phyloP scores from a whole-genome alignment of 2,329 filamentous ascomycete genomes.

The Nannizziopsis barbatae region DNA sequence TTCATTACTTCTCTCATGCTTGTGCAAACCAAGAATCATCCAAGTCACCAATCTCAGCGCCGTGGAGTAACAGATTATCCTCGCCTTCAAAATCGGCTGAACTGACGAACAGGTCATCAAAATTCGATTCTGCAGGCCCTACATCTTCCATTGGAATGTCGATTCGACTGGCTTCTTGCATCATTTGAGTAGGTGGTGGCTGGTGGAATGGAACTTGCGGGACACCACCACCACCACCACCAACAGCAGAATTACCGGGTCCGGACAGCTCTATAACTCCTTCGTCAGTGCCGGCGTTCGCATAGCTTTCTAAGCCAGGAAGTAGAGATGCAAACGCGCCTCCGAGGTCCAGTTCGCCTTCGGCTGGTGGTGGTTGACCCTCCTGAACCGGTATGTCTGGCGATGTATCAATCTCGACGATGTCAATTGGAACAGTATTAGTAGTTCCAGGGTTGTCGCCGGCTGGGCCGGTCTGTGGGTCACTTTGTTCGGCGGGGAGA shows the following conservation, averaged over 20 bases:
- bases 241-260: constrained; percentile 1
- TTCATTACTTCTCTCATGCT: constrained; percentile 1
- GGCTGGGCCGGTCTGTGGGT: background rate
- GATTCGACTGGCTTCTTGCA: constrained; percentile 2
- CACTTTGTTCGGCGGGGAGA: background rate
- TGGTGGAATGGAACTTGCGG: constrained; percentile 11
- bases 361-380: background rate
- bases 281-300: constrained; percentile 26
- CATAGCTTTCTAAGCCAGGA: constrained; percentile 26
- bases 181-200: constrained; percentile 14
- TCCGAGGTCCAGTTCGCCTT: background rate
- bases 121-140: constrained; percentile 34
- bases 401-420: constrained; percentile 7
- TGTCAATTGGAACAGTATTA: background rate
- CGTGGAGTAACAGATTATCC: constrained; percentile 28
- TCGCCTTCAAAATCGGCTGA: constrained; percentile 29
- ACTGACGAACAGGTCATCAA: constrained; percentile 37
- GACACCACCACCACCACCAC: background rate
- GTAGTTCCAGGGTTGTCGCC: background rate
- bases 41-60: constrained; percentile 32
- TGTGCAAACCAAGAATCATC: constrained; percentile 33
- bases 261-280: constrained; percentile 28
- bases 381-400: background rate
- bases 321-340: constrained; percentile 22
- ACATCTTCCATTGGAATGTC: constrained; percentile 21